Conservation (phyloP, 2,329 filamentous ascomycete species). For the Colletotrichum tamarilloi region DNA sequence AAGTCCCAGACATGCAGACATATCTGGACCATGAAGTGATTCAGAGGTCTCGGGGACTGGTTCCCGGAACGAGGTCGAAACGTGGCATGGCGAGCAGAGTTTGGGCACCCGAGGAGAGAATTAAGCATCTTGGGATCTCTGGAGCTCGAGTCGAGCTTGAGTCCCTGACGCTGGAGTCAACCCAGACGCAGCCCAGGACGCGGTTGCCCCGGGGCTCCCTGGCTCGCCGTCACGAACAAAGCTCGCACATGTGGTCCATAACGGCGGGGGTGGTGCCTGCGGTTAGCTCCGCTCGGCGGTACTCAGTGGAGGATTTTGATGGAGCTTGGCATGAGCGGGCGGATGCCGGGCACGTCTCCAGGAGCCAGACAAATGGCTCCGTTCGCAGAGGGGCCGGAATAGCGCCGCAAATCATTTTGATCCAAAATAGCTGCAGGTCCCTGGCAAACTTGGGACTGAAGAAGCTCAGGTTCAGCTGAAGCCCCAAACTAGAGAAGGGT, state of each 20-base stretch:
- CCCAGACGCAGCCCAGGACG: not conserved
- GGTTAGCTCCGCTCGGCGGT: slow-evolving; percentile 30
- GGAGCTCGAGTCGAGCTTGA: not conserved
- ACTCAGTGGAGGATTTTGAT: slow-evolving; percentile 20
- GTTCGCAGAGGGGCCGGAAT: slow-evolving; percentile 33
- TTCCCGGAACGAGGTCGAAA: slow-evolving; percentile 9
- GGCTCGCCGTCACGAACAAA: slow-evolving; percentile 3
- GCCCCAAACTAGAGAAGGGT: not conserved
- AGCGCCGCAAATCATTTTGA: slow-evolving; percentile 22
- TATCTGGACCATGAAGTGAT: not conserved
- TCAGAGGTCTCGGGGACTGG: not conserved
- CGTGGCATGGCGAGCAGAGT: slow-evolving; percentile 18
- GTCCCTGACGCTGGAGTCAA: not conserved
- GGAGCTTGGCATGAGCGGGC: slow-evolving; percentile 26
- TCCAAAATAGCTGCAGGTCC: slow-evolving; percentile 27
- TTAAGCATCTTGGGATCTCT: not conserved
- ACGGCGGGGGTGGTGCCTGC: slow-evolving; percentile 30
- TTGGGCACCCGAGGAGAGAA: not conserved
- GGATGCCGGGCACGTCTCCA: slow-evolving; percentile 21
- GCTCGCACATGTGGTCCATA: slow-evolving; percentile 12
- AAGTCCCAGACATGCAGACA: not conserved
- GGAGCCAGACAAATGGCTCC: slow-evolving; percentile 24
- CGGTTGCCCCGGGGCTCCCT: slow-evolving; percentile 1
- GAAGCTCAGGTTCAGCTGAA: not conserved
- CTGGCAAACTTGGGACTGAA: slow-evolving; percentile 1